Evolutionary conservation across 768 basidiomycete species (phyloP).

Genomic region (Pleurotus giganteus): DNA sequence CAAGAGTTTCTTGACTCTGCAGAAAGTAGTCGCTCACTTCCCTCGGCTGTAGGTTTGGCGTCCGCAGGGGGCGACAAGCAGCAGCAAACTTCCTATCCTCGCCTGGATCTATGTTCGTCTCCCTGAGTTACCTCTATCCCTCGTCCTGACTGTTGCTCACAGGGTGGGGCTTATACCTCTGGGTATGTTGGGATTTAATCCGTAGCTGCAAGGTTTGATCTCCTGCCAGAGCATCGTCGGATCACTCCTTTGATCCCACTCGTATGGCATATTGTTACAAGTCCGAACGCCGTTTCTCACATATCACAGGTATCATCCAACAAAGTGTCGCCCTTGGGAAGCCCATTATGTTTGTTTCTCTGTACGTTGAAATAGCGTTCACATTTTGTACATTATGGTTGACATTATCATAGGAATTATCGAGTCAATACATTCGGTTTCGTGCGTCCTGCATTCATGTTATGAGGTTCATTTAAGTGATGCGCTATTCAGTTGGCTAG

Average conservation of each 20-base stretch:
- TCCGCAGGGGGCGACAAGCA: constrained; percentile 12
- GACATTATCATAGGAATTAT: constrained; percentile 41
- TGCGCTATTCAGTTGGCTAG: constrained; percentile 41
- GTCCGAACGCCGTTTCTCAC: no score
- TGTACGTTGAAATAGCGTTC: constrained; percentile 26
- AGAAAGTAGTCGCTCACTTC: not conserved
- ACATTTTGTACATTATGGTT: not conserved
- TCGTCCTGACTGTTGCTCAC: not conserved
- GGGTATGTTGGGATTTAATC: constrained; percentile 6
- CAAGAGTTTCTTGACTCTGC: constrained; percentile 17
- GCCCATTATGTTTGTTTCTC: constrained; percentile 57
- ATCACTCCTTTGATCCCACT: constrained; percentile 42
- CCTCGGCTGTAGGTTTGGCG: constrained; percentile 15
- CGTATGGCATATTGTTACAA: constrained; percentile 27
- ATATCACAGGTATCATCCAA: constrained; percentile 12
- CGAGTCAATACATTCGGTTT: constrained; percentile 60
- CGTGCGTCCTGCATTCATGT: constrained; percentile 24
- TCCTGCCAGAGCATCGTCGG: constrained; percentile 39
- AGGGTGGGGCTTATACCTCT: constrained; percentile 2
- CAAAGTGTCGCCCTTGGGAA: constrained; percentile 44
- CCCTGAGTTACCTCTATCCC: not conserved
- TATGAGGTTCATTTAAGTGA: not conserved
- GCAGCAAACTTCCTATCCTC: constrained; percentile 15
- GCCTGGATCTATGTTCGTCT: constrained; percentile 10
- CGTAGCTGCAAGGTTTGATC: not conserved